Percentiles rank a stretch among this genome's conserved stretches.
Conservation (phyloP, 1,284 basidiomycete species). For the Laetiporus sulphureus region DNA sequence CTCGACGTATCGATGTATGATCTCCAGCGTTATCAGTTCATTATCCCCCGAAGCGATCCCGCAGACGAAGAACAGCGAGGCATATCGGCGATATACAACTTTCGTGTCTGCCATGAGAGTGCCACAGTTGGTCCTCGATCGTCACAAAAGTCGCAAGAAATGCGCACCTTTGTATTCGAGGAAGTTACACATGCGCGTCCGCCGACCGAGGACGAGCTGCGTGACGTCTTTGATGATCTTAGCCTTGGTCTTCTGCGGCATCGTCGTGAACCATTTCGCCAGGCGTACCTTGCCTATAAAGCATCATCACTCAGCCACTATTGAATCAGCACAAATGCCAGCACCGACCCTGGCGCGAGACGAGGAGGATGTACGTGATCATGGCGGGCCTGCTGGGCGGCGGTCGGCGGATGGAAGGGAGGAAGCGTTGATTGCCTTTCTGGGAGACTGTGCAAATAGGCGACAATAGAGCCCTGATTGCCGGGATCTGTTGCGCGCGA, state of each 20-base stretch:
- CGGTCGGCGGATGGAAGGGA: not conserved
- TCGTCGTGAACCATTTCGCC: slow-evolving; percentile 98
- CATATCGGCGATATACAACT: slow-evolving; percentile 97
- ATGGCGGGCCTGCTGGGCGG: slow-evolving; percentile 14
- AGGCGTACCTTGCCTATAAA: slow-evolving; percentile 95
- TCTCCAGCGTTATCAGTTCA: slow-evolving; percentile 88
- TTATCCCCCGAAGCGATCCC: slow-evolving; percentile 91
- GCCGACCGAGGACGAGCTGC: slow-evolving; percentile 91
- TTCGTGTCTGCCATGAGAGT: slow-evolving; percentile 61
- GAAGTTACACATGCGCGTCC: slow-evolving; percentile 99
- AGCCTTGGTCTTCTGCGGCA: slow-evolving; percentile 88
- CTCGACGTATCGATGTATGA: slow-evolving; percentile 98
- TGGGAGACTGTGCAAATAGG: slow-evolving; percentile 8
- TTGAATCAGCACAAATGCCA: not conserved
- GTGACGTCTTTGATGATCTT: slow-evolving; percentile 99
- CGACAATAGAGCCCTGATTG: slow-evolving; percentile 1
- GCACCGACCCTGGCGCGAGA: slow-evolving; percentile 80
- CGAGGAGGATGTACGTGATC: slow-evolving; percentile 58
- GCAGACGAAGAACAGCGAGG: slow-evolving; percentile 96
- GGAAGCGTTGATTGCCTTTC: slow-evolving; percentile 15
- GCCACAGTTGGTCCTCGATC: not conserved
- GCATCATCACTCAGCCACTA: too few relatives aligned
- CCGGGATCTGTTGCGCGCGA: not conserved
- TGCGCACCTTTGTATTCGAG: slow-evolving; percentile 92
- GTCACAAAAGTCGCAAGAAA: not conserved